Conservation (phyloP, 2,329 filamentous ascomycete genomes). For the Epichloe glyceriae region DNA sequence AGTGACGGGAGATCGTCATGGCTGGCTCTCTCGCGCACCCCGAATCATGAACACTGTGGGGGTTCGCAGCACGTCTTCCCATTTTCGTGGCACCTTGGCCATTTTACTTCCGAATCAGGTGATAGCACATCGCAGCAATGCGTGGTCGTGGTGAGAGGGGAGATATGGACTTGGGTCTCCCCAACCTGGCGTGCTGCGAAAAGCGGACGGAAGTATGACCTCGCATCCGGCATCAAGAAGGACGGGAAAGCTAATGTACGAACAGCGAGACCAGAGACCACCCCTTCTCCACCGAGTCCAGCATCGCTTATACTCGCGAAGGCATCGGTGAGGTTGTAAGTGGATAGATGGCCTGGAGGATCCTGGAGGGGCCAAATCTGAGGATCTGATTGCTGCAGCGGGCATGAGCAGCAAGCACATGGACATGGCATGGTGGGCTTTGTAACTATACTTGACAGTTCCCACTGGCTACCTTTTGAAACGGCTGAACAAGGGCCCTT, state of each 20-base stretch:
- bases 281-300: constrained; percentile 12
- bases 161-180: not conserved
- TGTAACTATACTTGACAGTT: constrained; percentile 5
- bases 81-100: not conserved
- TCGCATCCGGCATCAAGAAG: constrained; percentile 12
- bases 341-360: constrained; percentile 2
- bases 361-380: not conserved
- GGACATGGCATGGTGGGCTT: not conserved
- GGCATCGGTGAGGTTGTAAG: constrained; percentile 1
- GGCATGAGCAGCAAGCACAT: not conserved
- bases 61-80: not conserved
- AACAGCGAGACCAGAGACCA: constrained; percentile 13
- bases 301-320: constrained; percentile 12
- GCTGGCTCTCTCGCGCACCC: not conserved
- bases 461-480: constrained; percentile 13
- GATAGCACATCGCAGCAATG: not conserved
- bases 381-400: constrained; percentile 4
- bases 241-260: constrained; percentile 24
- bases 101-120: not conserved
- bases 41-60: not conserved
- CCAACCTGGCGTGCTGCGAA: constrained; percentile 5
- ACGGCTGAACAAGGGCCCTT: constrained; percentile 17
- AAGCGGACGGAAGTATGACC: constrained; percentile 10
- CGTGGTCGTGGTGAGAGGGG: not conserved
- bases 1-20: not conserved